phyloP scores from a whole-genome alignment of 2,329 filamentous ascomycete species.

The Monilinia polystroma region DNA sequence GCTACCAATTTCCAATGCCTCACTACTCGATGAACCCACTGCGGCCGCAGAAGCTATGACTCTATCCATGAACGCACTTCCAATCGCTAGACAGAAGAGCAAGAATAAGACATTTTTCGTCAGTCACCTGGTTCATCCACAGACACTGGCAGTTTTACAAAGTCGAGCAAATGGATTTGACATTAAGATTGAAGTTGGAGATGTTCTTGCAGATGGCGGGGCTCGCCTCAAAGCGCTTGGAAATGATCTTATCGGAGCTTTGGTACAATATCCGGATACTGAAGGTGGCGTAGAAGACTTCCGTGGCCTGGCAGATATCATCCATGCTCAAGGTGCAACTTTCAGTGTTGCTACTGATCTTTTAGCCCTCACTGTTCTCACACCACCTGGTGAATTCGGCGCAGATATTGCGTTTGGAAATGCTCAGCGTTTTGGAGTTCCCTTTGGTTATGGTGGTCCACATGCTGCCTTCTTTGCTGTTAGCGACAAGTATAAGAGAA shows the following conservation, averaged over 20 bases:
- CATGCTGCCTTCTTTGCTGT: constrained; percentile 96
- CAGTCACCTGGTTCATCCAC: constrained; percentile 77
- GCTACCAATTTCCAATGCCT: constrained; percentile 85
- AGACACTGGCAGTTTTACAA: constrained; percentile 79
- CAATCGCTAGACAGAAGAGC: constrained; percentile 69
- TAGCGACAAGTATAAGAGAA: constrained; percentile 86
- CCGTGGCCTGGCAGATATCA: constrained; percentile 67
- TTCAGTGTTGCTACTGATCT: constrained; percentile 89
- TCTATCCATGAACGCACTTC: constrained; percentile 75
- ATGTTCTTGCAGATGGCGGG: constrained; percentile 65
- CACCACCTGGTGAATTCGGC: constrained; percentile 89
- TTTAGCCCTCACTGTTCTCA: constrained; percentile 80
- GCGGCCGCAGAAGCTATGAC: constrained; percentile 97
- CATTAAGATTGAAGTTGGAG: constrained; percentile 71
- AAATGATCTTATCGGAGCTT: constrained; percentile 79
- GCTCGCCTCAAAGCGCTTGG: constrained; percentile 70
- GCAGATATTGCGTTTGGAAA: constrained; percentile 95
- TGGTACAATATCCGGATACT: constrained; percentile 95
- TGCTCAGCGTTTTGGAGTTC: constrained; percentile 87
- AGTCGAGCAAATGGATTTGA: constrained; percentile 91
- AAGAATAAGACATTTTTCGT: constrained; percentile 80
- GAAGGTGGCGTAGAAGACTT: constrained; percentile 78
- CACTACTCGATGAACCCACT: constrained; percentile 85
- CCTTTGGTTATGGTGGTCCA: constrained; percentile 89
- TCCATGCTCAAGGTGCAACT: constrained; percentile 75